These are phyloP conservation scores for Eremochloa ophiuroides DNA, from an alignment of 176 grass and related monocot genomes.

Conservation along the genomic window DNA sequence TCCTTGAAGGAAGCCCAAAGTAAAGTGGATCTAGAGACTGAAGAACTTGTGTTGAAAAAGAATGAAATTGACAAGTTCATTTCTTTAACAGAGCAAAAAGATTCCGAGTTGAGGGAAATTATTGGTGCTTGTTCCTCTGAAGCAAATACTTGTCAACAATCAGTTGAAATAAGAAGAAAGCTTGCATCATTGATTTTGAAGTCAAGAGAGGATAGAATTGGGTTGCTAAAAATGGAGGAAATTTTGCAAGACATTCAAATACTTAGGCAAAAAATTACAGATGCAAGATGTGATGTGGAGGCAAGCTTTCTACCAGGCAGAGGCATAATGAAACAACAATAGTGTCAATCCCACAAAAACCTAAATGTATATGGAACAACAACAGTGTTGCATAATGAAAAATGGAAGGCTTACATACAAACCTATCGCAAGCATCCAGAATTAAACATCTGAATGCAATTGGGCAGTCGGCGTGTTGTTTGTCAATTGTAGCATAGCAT, in stretches of 20 bases:
- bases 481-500: too few relatives aligned
- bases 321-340: too few relatives aligned
- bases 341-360: too few relatives aligned
- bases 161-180: slow-evolving; percentile 50
- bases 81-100: slow-evolving; percentile 55
- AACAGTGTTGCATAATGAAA: too few relatives aligned
- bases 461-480: too few relatives aligned
- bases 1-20: slow-evolving; percentile 46
- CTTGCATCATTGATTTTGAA: slow-evolving; percentile 67
- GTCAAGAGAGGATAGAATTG: slow-evolving; percentile 66
- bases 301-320: too few relatives aligned
- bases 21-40: slow-evolving; percentile 55
- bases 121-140: slow-evolving; percentile 58
- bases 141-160: slow-evolving; percentile 61
- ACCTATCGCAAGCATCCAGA: too few relatives aligned
- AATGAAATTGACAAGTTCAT: slow-evolving; percentile 65
- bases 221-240: slow-evolving; percentile 65
- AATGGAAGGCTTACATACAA: too few relatives aligned
- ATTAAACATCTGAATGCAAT: too few relatives aligned
- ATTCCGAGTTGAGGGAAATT: slow-evolving; percentile 44
- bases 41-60: slow-evolving; percentile 53
- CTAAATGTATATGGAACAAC: too few relatives aligned
- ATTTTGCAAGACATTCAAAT: slow-evolving; percentile 70
- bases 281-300: too few relatives aligned
- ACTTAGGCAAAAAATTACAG: slow-evolving; percentile 69